A percentile compares a stretch with the other conserved stretches of the same genome.
phyloP scores from a whole-genome alignment of 1,284 basidiomycete species.

The Cystobasidiaceae sp. region DNA sequence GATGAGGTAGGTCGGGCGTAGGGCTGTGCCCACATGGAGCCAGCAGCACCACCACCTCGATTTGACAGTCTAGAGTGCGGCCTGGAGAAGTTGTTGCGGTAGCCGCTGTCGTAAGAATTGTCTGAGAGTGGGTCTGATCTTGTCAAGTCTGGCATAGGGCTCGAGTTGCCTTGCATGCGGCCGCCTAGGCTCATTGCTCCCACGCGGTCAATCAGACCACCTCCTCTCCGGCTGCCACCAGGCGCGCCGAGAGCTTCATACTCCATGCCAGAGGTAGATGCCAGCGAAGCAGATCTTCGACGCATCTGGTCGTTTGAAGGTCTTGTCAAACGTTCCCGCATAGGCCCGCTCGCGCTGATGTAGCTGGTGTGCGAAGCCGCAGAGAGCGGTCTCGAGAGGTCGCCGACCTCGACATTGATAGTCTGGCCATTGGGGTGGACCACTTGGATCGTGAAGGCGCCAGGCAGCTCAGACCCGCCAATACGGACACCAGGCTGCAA shows the following conservation, averaged over 20 bases:
- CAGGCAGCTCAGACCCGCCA: constrained; percentile 11
- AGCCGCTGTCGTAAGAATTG: too few relatives aligned
- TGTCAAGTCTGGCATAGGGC: constrained; percentile 10
- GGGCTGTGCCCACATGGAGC: too few relatives aligned
- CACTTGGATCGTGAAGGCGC: constrained; percentile 4
- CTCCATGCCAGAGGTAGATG: constrained; percentile 12
- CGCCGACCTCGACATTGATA: constrained; percentile 13
- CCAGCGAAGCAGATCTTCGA: constrained; percentile 3
- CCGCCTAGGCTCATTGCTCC: neutral
- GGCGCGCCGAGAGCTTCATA: neutral
- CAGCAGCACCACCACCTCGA: neutral
- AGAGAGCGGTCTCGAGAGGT: constrained; percentile 9
- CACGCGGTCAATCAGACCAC: neutral
- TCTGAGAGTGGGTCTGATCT: constrained; percentile 27
- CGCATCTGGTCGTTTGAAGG: constrained; percentile 6
- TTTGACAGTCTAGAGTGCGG: constrained; percentile 23
- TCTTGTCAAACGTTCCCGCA: constrained; percentile 2
- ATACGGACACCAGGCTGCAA: constrained; percentile 7
- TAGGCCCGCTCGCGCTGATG: neutral
- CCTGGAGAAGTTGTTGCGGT: constrained; percentile 10
- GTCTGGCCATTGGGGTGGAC: constrained; percentile 17
- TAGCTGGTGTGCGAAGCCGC: neutral
- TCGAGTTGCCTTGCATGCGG: neutral
- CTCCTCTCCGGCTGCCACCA: neutral
- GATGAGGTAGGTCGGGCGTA: constrained; percentile 7